Conservation (phyloP, 2,329 filamentous ascomycete genomes). For the Exserohilum rostratum region DNA sequence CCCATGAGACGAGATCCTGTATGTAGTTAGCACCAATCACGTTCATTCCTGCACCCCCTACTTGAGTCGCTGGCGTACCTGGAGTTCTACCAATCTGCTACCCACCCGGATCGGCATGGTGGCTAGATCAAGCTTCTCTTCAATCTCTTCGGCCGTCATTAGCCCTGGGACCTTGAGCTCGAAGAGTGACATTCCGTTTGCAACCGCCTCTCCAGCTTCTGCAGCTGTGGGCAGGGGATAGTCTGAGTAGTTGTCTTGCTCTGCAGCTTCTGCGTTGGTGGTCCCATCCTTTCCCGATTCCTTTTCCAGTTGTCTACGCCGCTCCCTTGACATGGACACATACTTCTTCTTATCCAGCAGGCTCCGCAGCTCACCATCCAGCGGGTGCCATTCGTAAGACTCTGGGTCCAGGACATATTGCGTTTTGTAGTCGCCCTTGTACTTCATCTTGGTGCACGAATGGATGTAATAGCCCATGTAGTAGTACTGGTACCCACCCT, state of each 20-base stretch:
- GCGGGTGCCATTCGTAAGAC: slow-evolving; percentile 65
- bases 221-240: slow-evolving; percentile 34
- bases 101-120: slow-evolving; percentile 62
- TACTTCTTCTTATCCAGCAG: slow-evolving; percentile 64
- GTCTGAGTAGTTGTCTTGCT: slow-evolving; percentile 25
- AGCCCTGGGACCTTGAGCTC: slow-evolving; percentile 71
- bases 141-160: slow-evolving; percentile 61
- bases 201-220: slow-evolving; percentile 44
- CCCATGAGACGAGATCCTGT: slow-evolving; percentile 66
- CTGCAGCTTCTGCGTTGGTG: slow-evolving; percentile 1
- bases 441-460: slow-evolving; percentile 79
- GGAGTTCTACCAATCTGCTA: slow-evolving; percentile 37
- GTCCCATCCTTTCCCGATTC: background rate
- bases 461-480: slow-evolving; percentile 88
- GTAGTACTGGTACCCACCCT: slow-evolving; percentile 75
- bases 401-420: slow-evolving; percentile 76
- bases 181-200: slow-evolving; percentile 59
- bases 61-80: slow-evolving; percentile 30
- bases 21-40: slow-evolving; percentile 33
- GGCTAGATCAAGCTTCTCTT: slow-evolving; percentile 61
- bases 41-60: background rate
- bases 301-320: slow-evolving; percentile 25
- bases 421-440: slow-evolving; percentile 80
- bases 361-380: slow-evolving; percentile 61
- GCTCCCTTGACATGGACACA: slow-evolving; percentile 51